Conservation (phyloP, 192 early-diverging fungal genomes). For the Podochytrium sp. region DNA sequence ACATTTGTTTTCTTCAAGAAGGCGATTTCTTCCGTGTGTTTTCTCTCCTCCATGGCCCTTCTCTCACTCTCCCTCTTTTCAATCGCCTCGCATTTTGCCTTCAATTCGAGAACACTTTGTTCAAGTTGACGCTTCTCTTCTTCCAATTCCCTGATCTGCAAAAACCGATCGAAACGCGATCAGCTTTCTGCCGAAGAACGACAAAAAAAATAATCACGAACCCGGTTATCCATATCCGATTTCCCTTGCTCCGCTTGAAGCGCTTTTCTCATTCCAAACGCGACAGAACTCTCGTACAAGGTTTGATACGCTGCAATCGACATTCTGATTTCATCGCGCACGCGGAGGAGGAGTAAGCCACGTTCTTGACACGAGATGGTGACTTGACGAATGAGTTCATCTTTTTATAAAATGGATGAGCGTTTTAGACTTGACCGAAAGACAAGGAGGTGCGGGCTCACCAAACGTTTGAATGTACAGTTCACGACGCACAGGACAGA, state of each 20-base stretch:
- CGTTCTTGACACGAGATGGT: constrained; percentile 69
- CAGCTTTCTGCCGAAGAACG: constrained; percentile 18
- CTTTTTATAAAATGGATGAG: constrained; percentile 30
- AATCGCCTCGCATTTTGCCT: constrained; percentile 69
- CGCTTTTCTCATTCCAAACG: constrained; percentile 70
- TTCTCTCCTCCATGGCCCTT: constrained; percentile 67
- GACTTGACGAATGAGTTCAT: constrained; percentile 70
- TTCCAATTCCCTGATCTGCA: constrained; percentile 62
- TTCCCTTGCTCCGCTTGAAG: constrained; percentile 67
- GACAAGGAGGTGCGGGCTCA: constrained; percentile 3
- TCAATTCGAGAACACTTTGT: constrained; percentile 59
- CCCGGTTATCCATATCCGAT: constrained; percentile 65
- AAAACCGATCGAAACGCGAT: not conserved
- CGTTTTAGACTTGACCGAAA: not conserved
- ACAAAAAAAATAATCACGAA: constrained; percentile 12
- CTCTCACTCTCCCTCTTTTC: constrained; percentile 66
- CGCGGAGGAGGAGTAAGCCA: constrained; percentile 60
- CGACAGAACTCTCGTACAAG: constrained; percentile 62
- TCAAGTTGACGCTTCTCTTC: constrained; percentile 67
- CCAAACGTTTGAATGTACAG: constrained; percentile 70
- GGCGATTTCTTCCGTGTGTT: constrained; percentile 69
- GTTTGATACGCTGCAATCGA: constrained; percentile 71
- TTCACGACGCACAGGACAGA: constrained; percentile 62
- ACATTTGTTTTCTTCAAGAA: constrained; percentile 72
- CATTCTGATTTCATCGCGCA: constrained; percentile 71